Base-by-base conservation (phyloP, 352 stramenopile species). In the Phytophthora cryptogea region DNA sequence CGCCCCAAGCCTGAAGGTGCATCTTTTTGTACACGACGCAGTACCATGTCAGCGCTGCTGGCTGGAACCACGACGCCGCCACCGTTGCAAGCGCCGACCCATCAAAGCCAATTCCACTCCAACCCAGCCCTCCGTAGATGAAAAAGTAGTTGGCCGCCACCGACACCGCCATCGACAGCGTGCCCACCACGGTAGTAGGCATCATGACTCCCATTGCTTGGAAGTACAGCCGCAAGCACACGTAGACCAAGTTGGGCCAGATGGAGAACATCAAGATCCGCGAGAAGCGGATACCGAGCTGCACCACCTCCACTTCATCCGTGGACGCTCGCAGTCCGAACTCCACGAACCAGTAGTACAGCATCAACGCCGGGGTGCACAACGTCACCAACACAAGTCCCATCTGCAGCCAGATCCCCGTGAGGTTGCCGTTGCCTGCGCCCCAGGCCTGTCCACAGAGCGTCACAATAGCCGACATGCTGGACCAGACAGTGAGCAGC, bases 371-470 rank as follows among this genome's bases (percentile, higher is more conserved):
- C 3, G 56, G 63, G 7, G 63, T 70, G 26, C 63, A 70, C 5
- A 67, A 1, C 27, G 56, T 59, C 17, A 70, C 63, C 10, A 70
- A 43, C 4, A 39, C 47, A 9, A 86, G 49, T 5, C 79, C 81
- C 73, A 90, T 87, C 50, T 90, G 81, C 43, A 91, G 63, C 81
- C 81, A 91, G 14, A 89, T 60, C 7, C 82, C 82, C n/a, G 68
- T 73, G 28, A 89, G 55, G 30, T 81, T 70, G 16, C 64, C 46
- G 56, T 91, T 91, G 35, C 76, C 68, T 31, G 79, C 82, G 8
- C 82, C 82, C 73, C 74, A 88, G 4, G 82, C 79, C 46, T 91
- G 82, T 7, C 82, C 79, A 28, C 82, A 91, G 3, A 91, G 76
- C 63, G 82, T 92, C 39, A 89, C 80, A 28, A 92, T 72, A 10